Evolutionary conservation across 495 filamentous ascomycete genomes (phyloP).

Genomic region (Penicillium parvum): DNA sequence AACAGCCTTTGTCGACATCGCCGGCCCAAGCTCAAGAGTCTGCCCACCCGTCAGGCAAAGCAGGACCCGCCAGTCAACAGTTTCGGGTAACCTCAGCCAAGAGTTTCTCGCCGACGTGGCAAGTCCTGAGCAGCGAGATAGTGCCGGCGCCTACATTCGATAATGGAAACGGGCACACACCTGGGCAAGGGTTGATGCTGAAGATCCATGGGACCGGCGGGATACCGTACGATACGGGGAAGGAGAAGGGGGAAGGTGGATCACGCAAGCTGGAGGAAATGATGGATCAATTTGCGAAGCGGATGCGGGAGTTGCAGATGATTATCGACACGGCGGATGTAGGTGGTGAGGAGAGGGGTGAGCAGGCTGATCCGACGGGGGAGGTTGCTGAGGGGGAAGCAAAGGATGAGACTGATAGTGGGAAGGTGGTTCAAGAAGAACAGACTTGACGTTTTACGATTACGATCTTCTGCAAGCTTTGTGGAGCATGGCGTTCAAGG

Average conservation of each 20-base stretch:
- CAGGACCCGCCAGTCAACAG: conserved; percentile 27
- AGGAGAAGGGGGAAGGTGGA: conserved; percentile 30
- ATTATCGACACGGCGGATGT: conserved; percentile 38
- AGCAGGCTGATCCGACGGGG: not conserved
- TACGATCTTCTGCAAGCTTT: not conserved
- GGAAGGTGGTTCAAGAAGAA: not conserved
- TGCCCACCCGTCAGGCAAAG: no score
- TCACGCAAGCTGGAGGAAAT: conserved; percentile 46
- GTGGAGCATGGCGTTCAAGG: conserved; percentile 1
- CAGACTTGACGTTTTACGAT: not conserved
- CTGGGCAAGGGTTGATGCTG: conserved; percentile 55
- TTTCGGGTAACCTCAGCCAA: conserved; percentile 45
- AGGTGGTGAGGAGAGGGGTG: no score
- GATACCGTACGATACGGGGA: conserved; percentile 24
- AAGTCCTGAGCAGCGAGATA: conserved; percentile 47
- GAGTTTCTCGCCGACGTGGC: conserved; percentile 51
- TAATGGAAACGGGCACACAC: conserved; percentile 33
- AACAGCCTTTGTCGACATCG: conserved; percentile 22
- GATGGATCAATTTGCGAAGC: conserved; percentile 63
- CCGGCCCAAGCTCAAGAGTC: conserved; percentile 25
- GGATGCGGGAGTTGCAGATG: conserved; percentile 50
- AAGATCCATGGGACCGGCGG: conserved; percentile 57
- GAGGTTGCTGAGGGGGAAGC: not conserved
- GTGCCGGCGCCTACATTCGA: conserved; percentile 56
- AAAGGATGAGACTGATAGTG: not conserved